Base-by-base conservation (phyloP, 169 alveolate species). In the Eimeria zaria region DNA sequence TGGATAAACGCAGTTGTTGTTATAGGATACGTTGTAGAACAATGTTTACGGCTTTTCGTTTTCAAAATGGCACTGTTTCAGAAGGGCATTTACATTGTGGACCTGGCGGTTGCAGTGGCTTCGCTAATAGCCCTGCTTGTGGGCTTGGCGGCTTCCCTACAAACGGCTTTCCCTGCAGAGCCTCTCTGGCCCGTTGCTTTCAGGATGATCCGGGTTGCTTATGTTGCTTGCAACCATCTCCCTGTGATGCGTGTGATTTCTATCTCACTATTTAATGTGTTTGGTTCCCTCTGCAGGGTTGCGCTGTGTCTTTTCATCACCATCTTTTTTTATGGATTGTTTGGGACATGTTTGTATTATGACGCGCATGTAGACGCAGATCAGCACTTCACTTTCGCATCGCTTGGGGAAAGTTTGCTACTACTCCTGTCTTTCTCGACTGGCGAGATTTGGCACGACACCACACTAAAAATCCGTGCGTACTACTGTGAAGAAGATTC, bases 401-500 rank as follows among this genome's bases (percentile, higher is more conserved):
- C 62, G 48, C 58, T 94, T 24, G 39, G 48, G 62, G 85, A 78
- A 14, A 76, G 89, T 14, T 36, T 94, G 12, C 62, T 94, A 58
- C 60, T 89, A 33, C 89, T 94, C 58, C n/a, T 94, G 22, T 89
- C 94, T 11, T 67, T 85, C 88, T 94, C 94, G 22, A 94, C 96
- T 22, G 96, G 96, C 4, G 96, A 94, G 73, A 80, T 83, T 46
- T 94, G 96, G 96, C 96, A 94, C n/a, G 69, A 62, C 51, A 84
- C 88, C 62, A 60, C 69, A 71, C 95, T 81, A 41, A 91, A 94
- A 69, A 69, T 51, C 69, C 93, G 96, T 16, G 62, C 62, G 7
- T 60, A 51, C 80, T 94, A 94, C 89, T 46, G 48, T 58, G 81
- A 64, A 46, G n/a, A 20, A 55, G 89, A 55, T 24, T 30, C 36